Evolutionary conservation across 2,329 filamentous ascomycete genomes (phyloP).

Genomic region (Alternaria longipes): DNA sequence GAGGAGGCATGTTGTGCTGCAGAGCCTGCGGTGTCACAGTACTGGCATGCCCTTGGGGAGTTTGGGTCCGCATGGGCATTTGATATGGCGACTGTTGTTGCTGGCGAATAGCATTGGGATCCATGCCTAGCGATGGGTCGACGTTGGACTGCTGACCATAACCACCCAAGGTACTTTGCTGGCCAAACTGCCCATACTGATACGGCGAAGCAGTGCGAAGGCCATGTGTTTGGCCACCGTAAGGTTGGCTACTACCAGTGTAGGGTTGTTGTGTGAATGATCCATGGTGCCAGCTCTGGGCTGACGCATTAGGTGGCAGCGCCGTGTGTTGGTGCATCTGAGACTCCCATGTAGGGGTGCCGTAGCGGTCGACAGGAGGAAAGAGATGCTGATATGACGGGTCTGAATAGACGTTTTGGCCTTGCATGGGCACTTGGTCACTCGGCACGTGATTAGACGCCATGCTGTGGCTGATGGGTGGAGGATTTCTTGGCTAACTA

Average conservation of each 20-base stretch:
- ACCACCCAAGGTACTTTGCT: constrained; percentile 29
- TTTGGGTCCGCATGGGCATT: constrained; percentile 33
- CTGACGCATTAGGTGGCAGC: constrained; percentile 27
- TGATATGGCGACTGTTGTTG: constrained; percentile 47
- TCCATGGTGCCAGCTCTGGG: constrained; percentile 41
- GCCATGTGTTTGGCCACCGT: constrained; percentile 31
- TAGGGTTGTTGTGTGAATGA: constrained; percentile 40
- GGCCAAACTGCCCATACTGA: constrained; percentile 44
- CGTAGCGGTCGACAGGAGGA: constrained; percentile 41
- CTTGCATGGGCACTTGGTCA: constrained; percentile 45
- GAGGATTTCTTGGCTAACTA: constrained; percentile 22
- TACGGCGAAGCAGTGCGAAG: constrained; percentile 45
- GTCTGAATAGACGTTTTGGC: constrained; percentile 47
- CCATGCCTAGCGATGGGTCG: constrained; percentile 39
- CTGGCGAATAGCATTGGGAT: constrained; percentile 36
- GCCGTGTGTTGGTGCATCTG: constrained; percentile 38
- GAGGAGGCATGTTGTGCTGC: constrained; percentile 33
- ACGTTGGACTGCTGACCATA: constrained; percentile 41
- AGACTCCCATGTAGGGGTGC: constrained; percentile 41
- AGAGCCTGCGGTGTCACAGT: constrained; percentile 45
- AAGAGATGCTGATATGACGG: constrained; percentile 43
- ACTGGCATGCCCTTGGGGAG: constrained; percentile 34
- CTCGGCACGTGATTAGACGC: constrained; percentile 50
- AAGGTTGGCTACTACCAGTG: constrained; percentile 34
- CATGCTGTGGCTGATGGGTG: constrained; percentile 32